Percentiles rank a stretch among this genome's conserved stretches.
These are phyloP conservation scores for Fusarium marasasianum DNA, from an alignment of 2,329 filamentous ascomycete species.

Conservation along the genomic window DNA sequence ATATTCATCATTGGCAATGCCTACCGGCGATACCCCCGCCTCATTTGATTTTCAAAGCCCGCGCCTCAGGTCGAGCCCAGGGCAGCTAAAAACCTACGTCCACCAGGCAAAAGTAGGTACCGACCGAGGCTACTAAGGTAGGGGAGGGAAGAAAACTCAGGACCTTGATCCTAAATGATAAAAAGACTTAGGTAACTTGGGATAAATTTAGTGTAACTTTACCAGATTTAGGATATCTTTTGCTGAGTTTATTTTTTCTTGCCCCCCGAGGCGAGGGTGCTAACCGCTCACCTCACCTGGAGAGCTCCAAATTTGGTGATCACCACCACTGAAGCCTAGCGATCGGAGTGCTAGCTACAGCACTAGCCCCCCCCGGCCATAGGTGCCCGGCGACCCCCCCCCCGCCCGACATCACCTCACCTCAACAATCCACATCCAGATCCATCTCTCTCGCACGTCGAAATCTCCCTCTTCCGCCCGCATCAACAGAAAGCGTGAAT, in stretches of 20 bases:
- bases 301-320: background rate
- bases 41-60: conserved; percentile 11
- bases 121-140: background rate
- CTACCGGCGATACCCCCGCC: conserved; percentile 17
- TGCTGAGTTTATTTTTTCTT: too few species aligned
- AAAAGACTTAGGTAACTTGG: too few species aligned
- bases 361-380: conserved; percentile 1
- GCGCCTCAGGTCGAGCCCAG: background rate
- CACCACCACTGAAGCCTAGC: conserved; percentile 16
- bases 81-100: background rate
- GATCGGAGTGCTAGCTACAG: background rate
- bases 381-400: background rate
- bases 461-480: conserved; percentile 26
- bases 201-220: too few species aligned
- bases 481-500: conserved; percentile 30
- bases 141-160: too few species aligned
- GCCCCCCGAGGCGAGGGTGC: background rate
- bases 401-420: background rate
- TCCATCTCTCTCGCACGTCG: conserved; percentile 10
- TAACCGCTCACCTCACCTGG: background rate
- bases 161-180: too few species aligned
- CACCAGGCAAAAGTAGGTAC: background rate
- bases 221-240: too few species aligned
- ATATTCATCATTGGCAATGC: background rate
- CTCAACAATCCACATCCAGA: conserved; percentile 7